These are phyloP conservation scores for Pseudopediastrum boryanum DNA, from an alignment of 139 green algal species.

Conservation along the genomic window DNA sequence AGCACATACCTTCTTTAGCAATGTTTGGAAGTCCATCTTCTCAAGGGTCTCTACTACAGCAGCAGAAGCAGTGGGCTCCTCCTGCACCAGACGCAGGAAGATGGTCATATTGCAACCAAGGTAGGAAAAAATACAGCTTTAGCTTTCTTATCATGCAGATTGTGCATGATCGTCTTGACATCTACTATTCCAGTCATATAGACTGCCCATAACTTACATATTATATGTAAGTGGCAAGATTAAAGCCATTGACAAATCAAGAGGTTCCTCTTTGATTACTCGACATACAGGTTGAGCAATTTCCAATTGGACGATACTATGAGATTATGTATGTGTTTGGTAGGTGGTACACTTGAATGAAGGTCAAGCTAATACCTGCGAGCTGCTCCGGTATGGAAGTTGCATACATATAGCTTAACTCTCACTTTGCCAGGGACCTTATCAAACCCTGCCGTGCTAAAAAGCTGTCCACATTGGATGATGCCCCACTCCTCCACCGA, in stretches of 20 bases:
- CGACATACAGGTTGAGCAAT: no score
- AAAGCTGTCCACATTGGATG: no score
- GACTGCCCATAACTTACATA: not conserved
- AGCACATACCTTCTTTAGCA: constrained; percentile 19
- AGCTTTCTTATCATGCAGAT: not conserved
- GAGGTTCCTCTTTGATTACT: no score
- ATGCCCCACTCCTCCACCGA: no score
- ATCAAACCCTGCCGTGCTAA: no score
- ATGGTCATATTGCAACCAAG: not conserved
- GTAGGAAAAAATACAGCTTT: not conserved
- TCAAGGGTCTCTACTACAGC: constrained; percentile 68
- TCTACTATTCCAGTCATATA: not conserved
- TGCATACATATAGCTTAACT: no score
- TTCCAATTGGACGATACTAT: no score
- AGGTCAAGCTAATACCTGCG: no score
- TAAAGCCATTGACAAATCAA: not conserved
- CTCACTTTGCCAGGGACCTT: no score
- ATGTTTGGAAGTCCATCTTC: constrained; percentile 27
- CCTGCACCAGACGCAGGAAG: constrained; percentile 41
- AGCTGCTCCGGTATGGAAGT: no score
- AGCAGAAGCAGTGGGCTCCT: constrained; percentile 52
- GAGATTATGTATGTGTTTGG: no score
- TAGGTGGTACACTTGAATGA: no score
- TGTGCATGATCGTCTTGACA: not conserved
- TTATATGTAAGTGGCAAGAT: not conserved